Conservation (phyloP, 2,329 filamentous ascomycete species). For the Scytalidium lignicola region DNA sequence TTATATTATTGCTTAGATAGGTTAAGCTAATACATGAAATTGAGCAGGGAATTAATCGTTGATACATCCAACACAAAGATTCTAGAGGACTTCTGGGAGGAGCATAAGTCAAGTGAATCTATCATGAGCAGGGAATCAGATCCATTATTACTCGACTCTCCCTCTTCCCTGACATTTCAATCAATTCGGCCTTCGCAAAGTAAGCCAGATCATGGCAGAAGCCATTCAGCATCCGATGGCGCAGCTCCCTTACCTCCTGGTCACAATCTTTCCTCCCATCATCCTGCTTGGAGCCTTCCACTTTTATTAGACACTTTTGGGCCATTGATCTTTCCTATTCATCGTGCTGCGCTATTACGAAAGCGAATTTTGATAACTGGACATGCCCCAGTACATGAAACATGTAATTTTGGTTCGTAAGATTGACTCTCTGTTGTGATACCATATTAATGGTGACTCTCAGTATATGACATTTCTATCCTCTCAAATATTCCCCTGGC, state of each 20-base stretch:
- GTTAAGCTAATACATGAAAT: constrained; percentile 18
- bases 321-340: constrained; percentile 85
- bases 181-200: constrained; percentile 24
- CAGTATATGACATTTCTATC: constrained; percentile 92
- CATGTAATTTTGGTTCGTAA: constrained; percentile 78
- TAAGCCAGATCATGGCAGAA: constrained; percentile 42
- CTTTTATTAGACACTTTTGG: constrained; percentile 78
- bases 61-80: constrained; percentile 57
- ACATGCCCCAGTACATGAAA: constrained; percentile 76
- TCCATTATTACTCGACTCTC: constrained; percentile 23
- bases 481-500: constrained; percentile 81
- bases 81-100: constrained; percentile 78
- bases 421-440: background rate
- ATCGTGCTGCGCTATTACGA: constrained; percentile 78
- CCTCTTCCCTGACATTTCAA: constrained; percentile 41
- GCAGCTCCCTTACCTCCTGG: constrained; percentile 52
- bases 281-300: constrained; percentile 81
- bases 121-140: constrained; percentile 16
- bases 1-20: background rate
- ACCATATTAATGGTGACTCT: constrained; percentile 5
- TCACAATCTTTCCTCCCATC: constrained; percentile 67
- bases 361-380: constrained; percentile 86
- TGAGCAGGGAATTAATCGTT: constrained; percentile 52
- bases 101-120: constrained; percentile 39
- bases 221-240: constrained; percentile 58